Percentiles rank a stretch among this genome's conserved stretches.
phyloP scores from a whole-genome alignment of 768 basidiomycete genomes.

The Boletus subcaerulescens region DNA sequence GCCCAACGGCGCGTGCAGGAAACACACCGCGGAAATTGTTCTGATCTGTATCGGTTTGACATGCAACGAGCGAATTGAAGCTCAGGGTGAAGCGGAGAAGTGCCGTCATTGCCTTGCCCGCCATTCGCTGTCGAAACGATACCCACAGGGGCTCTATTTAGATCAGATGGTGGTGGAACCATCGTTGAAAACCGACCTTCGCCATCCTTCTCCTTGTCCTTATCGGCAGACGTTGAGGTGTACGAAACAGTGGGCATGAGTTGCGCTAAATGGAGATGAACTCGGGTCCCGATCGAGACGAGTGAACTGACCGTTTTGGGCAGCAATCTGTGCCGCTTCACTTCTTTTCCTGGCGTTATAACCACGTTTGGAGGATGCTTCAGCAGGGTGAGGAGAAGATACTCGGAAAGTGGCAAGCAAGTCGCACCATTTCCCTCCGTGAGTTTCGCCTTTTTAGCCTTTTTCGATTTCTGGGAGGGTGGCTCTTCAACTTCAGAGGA shows the following conservation, averaged over 20 bases:
- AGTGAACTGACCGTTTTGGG: conserved; percentile 53
- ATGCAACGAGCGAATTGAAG: conserved; percentile 80
- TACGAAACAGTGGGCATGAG: conserved; percentile 46
- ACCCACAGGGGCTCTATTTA: conserved; percentile 24
- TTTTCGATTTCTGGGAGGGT: conserved; percentile 46
- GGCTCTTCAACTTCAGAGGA: conserved; percentile 39
- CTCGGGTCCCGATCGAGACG: conserved; percentile 6
- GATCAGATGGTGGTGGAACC: not conserved
- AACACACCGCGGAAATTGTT: conserved; percentile 76
- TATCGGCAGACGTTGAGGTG: conserved; percentile 34
- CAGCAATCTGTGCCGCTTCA: conserved; percentile 63
- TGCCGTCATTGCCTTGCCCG: conserved; percentile 24
- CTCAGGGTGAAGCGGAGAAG: conserved; percentile 52
- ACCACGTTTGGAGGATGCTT: conserved; percentile 56
- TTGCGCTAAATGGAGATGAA: conserved; percentile 37
- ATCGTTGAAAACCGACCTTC: conserved; percentile 32
- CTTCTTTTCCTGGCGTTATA: conserved; percentile 71
- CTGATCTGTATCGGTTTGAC: conserved; percentile 72
- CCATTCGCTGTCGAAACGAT: conserved; percentile 33
- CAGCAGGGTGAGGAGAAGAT: conserved; percentile 12
- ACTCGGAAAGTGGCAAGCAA: not conserved
- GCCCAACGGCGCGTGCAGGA: conserved; percentile 86
- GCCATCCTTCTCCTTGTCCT: conserved; percentile 45
- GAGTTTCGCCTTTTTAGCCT: conserved; percentile 39
- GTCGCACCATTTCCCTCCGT: conserved; percentile 34